These are phyloP conservation scores for Cryptococcus sp. DNA, from an alignment of 1,284 basidiomycete species.

Conservation along the genomic window DNA sequence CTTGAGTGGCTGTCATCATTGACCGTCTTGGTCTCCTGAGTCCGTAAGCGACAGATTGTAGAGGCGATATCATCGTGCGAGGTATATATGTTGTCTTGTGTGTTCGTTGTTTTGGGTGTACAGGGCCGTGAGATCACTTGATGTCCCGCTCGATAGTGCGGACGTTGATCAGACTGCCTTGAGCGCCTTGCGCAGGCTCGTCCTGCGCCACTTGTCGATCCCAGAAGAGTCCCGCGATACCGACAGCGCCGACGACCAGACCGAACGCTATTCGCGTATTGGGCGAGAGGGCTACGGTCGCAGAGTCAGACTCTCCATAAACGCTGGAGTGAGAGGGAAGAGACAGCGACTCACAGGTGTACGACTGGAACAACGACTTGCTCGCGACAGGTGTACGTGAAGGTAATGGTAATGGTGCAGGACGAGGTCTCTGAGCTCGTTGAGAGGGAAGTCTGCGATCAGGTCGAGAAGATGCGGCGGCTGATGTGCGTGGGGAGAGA, in stretches of 20 bases:
- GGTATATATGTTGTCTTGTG: no score
- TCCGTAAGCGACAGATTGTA: no score
- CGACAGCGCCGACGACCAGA: slow-evolving; percentile 10
- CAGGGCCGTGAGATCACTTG: no score
- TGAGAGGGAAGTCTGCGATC: not conserved
- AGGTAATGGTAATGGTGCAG: not conserved
- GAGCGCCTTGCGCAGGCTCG: not conserved
- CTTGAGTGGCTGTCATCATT: no score
- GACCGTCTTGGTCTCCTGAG: no score
- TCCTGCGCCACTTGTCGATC: slow-evolving; percentile 17
- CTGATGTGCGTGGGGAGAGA: not conserved
- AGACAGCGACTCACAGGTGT: not conserved
- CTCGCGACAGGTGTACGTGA: not conserved
- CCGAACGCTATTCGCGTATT: slow-evolving; percentile 17
- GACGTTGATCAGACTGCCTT: no score
- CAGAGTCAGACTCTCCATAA: not conserved
- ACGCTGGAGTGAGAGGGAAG: not conserved
- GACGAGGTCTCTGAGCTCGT: not conserved
- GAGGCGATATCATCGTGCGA: no score
- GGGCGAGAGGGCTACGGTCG: slow-evolving; percentile 8
- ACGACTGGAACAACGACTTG: not conserved
- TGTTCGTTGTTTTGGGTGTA: no score
- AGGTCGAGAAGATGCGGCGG: not conserved
- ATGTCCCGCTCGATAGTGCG: no score
- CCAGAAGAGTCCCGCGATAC: slow-evolving; percentile 14